phyloP scores from a whole-genome alignment of 176 grass and related monocot species.

The Alopecurus myosuroides region DNA sequence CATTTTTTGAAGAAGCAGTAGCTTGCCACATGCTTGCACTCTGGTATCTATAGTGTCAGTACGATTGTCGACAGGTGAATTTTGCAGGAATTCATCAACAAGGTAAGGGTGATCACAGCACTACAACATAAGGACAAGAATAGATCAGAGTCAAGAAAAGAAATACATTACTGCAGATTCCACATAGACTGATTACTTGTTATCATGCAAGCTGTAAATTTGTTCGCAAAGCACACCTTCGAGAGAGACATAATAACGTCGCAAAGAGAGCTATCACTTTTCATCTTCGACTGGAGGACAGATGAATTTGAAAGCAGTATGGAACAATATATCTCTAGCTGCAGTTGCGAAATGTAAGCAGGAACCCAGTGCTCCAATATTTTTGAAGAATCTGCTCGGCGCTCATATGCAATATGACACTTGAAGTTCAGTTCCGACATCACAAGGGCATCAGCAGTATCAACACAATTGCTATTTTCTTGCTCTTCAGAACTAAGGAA shows the following conservation, averaged over 20 bases:
- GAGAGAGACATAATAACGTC: constrained; percentile 48
- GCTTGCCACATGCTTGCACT: constrained; percentile 59
- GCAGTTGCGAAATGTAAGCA: constrained; percentile 58
- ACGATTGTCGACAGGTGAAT: constrained; percentile 28
- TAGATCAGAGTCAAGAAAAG: constrained; percentile 16
- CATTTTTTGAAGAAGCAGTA: constrained; percentile 79
- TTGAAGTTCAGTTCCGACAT: constrained; percentile 48
- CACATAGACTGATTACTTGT: background rate
- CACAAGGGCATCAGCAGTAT: constrained; percentile 38
- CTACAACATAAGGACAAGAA: constrained; percentile 42
- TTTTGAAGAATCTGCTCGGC: constrained; percentile 46
- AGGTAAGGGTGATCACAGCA: constrained; percentile 92
- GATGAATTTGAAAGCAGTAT: constrained; percentile 50
- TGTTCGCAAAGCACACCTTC: constrained; percentile 51
- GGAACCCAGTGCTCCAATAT: constrained; percentile 89
- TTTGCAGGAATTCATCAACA: constrained; percentile 44
- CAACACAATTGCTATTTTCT: background rate
- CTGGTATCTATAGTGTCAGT: constrained; percentile 41
- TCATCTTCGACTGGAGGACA: constrained; percentile 51
- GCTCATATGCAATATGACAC: constrained; percentile 60
- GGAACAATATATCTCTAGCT: constrained; percentile 68
- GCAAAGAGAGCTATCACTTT: constrained; percentile 45
- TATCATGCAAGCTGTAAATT: constrained; percentile 15
- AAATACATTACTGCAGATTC: background rate
- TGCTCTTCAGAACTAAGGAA: constrained; percentile 56